Evolutionary conservation across 2,329 filamentous ascomycete genomes (phyloP).

Genomic region (Fusarium duplospermum): DNA sequence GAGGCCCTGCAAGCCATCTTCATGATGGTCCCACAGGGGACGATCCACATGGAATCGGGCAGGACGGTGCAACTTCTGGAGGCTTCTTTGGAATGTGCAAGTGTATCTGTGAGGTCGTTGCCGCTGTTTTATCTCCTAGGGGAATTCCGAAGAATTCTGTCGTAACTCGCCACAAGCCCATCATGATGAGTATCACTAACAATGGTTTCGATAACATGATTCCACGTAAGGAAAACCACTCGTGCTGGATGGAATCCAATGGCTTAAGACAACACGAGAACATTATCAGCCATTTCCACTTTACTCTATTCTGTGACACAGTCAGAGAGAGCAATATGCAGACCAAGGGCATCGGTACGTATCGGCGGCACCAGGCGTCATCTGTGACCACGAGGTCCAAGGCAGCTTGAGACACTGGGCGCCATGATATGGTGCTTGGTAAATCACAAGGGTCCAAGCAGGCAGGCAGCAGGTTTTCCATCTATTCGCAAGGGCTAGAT

Average conservation of each 20-base stretch:
- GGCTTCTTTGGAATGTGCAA: background rate
- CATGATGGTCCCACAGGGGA: conserved; percentile 13
- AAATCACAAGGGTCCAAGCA: background rate
- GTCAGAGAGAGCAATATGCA: background rate
- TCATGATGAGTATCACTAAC: background rate
- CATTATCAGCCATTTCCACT: background rate
- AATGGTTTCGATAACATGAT: background rate
- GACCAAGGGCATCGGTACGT: background rate
- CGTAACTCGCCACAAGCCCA: background rate
- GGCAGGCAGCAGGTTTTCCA: background rate
- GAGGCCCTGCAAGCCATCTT: conserved; percentile 19
- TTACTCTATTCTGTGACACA: background rate
- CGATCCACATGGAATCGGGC: conserved; percentile 19
- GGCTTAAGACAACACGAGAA: background rate
- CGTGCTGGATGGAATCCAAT: background rate
- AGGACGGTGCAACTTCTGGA: conserved; percentile 4
- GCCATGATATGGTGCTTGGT: background rate
- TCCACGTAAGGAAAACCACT: background rate
- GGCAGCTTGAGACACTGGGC: background rate
- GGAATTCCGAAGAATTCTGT: background rate
- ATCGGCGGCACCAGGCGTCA: background rate
- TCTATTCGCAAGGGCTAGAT: background rate
- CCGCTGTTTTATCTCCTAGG: background rate
- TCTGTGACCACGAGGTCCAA: background rate
- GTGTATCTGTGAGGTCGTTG: background rate